Conservation (phyloP, 2,329 filamentous ascomycete genomes). For the Ustulina deusta region DNA sequence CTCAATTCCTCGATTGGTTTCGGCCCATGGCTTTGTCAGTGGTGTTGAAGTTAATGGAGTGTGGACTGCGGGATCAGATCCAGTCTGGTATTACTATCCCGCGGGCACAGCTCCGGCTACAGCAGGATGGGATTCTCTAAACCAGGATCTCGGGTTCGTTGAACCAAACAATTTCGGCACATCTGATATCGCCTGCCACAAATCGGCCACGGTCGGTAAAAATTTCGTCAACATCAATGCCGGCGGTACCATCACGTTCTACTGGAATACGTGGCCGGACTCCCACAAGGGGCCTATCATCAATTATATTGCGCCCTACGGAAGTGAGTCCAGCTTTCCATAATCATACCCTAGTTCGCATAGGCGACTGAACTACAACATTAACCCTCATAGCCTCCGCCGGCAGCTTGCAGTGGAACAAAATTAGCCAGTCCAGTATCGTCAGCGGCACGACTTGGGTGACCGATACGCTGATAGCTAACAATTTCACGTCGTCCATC, state of each 20-base stretch:
- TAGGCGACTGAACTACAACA: constrained; percentile 53
- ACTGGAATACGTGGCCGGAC: constrained; percentile 56
- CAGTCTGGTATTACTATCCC: constrained; percentile 44
- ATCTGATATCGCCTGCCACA: constrained; percentile 63
- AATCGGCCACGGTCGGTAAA: constrained; percentile 55
- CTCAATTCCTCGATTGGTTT: constrained; percentile 34
- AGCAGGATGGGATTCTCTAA: constrained; percentile 42
- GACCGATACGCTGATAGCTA: constrained; percentile 60
- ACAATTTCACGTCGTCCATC: constrained; percentile 57
- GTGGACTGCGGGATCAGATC: constrained; percentile 43
- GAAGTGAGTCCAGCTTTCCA: constrained; percentile 49
- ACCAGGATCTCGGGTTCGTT: constrained; percentile 60
- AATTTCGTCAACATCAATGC: constrained; percentile 54
- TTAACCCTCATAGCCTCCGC: constrained; percentile 62
- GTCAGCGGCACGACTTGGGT: constrained; percentile 63
- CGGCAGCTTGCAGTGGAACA: constrained; percentile 64
- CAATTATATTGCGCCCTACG: constrained; percentile 52
- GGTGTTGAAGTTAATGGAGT: constrained; percentile 42
- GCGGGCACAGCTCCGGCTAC: constrained; percentile 38
- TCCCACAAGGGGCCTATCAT: constrained; percentile 54
- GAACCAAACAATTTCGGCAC: constrained; percentile 53
- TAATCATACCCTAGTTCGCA: constrained; percentile 57
- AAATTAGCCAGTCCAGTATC: constrained; percentile 66
- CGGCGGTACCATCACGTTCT: constrained; percentile 53
- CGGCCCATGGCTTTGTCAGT: constrained; percentile 44